Base-by-base conservation (phyloP, 805 yeast species). In the Torulaspora maleeae region DNA sequence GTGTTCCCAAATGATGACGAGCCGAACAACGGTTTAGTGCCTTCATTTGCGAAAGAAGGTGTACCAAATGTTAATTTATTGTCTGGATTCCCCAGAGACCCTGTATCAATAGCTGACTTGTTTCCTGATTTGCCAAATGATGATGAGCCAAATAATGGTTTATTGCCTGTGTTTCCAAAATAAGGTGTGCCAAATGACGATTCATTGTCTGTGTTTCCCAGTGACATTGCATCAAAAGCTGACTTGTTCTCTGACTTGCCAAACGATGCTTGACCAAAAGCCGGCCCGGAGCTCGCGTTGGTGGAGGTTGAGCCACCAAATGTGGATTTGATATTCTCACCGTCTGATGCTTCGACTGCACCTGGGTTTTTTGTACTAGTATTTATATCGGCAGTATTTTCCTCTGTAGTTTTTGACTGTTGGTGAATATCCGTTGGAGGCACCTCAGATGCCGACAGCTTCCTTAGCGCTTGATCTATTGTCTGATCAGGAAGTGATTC, bases 111-210 rank as follows among this genome's bases (percentile, higher is more conserved):
- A 2, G 34, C 20, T 15, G 34, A 17, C 19, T 32, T 32, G 17
- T 16, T 16, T 16, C 16, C 35, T 5, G 35, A 32, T 3, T 11
- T 32, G 5, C 35, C 35, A 11, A 32, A 32, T 32, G 35, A 10
- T 29, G 17, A 22, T 3, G 25, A 22, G 10, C 25, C 25, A 8
- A 22, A 22, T 8, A 22, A 22, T 7, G 25, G 17, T 29, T 29
- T 29, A n/a, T 13, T n/a, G 4, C 19, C 33, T n/a, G 33, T 6
- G 2, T 16, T 29, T 12, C 33, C 33, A 13, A 29, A 29, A 4
- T 17, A 29, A 20, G 52, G 27, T 11, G 59, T 41, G 10, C 66
- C 69, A 42, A 60, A 63, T 1, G 60, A 40, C 9, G 67, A 47
- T 17, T 51, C 5, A 22, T 22, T 22, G 7, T 22, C 25, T 22